Evolutionary conservation across 2,329 filamentous ascomycete genomes (phyloP), one percentile per base, ranked within the genome.

Genomic region (Aspergillus sergii): DNA sequence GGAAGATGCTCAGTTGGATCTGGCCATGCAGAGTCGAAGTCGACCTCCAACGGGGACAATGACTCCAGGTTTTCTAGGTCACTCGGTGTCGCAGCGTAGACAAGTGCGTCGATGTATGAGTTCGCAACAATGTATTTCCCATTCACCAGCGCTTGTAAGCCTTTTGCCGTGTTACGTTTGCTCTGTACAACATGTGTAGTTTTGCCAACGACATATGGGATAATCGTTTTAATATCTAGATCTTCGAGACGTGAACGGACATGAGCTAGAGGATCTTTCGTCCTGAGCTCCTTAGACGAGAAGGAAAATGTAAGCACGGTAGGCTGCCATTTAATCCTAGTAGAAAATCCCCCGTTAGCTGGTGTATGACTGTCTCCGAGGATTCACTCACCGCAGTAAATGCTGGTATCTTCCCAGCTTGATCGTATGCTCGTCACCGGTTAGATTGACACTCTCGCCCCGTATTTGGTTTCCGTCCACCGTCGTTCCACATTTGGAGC

Each of bases 121-220:
- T 86, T 84, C 4, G 87, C 87, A 12, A 98, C 93, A 48, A 98
- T 89, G 69, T 89, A 87, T 76, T 86, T 90, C 16, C 87, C 93
- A 71, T 93, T 91, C 43, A 97, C 89, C 11, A 99, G 82, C 2
- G 92, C 94, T 73, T 96, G 93, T 2, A 99, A 83, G 0, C 92
- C 92, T 68, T 93, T 93, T 0, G 94, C 86, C 0, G 93, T 94
- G 75, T 98, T 99, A 55, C 95, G 86, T 78, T 96, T 97, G 75
- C 89, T 91, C 9, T 92, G 89, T 39, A 98, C 88, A 12, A 96
- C 91, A 76, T 98, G 94, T 0, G 94, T 97, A 0, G 94, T 97
- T 32, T 85, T 80, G 19, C 81, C 84, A 30, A 85, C 80, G 28
- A 91, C 80, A 76, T 93, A 97, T 4, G 93, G 89, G 50, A 86